Conservation (phyloP, 768 basidiomycete species). For the Leccinum disarticulatum region DNA sequence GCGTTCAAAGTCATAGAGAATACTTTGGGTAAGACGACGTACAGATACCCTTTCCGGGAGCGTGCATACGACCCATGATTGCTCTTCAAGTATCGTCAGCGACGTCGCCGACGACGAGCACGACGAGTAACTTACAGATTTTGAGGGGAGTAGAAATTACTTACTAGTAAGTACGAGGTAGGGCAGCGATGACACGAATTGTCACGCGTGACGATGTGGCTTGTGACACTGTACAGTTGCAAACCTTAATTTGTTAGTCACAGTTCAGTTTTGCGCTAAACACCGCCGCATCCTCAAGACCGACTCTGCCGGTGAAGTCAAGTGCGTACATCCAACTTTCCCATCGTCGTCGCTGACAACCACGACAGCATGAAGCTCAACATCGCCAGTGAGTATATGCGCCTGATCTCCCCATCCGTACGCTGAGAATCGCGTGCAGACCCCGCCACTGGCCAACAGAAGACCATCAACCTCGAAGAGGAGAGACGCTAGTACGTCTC, state of each 20-base stretch:
- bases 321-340: constrained; percentile 11
- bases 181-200: constrained; percentile 22
- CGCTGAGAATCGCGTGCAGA: constrained; percentile 45
- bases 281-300: constrained; percentile 22
- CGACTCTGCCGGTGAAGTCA: constrained; percentile 41
- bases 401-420: constrained; percentile 1
- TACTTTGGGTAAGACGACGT: constrained; percentile 35
- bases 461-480: constrained; percentile 91
- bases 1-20: constrained; percentile 37
- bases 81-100: constrained; percentile 31
- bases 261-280: constrained; percentile 7
- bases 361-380: constrained; percentile 87
- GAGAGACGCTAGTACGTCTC: constrained; percentile 75
- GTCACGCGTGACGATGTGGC: constrained; percentile 35
- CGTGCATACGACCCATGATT: constrained; percentile 97
- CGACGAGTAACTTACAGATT: constrained; percentile 37
- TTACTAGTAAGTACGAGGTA: not conserved
- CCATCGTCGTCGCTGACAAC: not conserved
- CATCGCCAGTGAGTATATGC: constrained; percentile 76
- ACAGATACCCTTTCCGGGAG: constrained; percentile 99
- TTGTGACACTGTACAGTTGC: constrained; percentile 55
- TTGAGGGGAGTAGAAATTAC: constrained; percentile 19
- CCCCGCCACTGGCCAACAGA: constrained; percentile 97
- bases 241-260: constrained; percentile 53
- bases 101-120: constrained; percentile 7